These are phyloP conservation scores for Platismatia glauca DNA, from an alignment of 495 filamentous ascomycete species.

Conservation along the genomic window DNA sequence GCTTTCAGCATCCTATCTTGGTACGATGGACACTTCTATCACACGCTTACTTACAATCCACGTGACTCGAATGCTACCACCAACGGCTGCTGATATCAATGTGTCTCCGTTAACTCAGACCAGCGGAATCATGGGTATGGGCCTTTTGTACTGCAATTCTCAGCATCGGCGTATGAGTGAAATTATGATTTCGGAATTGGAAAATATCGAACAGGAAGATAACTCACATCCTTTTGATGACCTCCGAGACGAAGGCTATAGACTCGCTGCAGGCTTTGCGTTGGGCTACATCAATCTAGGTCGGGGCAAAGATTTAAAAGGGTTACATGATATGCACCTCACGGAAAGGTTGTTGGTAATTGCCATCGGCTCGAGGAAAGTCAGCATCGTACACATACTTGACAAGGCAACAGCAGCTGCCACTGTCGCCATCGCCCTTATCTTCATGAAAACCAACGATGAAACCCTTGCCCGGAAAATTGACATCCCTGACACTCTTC, in stretches of 20 bases:
- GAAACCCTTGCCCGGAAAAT: conserved; percentile 82
- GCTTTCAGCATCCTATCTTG: conserved; percentile 83
- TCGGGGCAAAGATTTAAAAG: conserved; percentile 77
- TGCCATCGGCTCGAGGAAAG: conserved; percentile 77
- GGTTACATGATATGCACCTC: conserved; percentile 88
- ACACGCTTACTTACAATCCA: conserved; percentile 96
- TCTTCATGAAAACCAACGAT: conserved; percentile 96
- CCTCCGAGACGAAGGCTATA: conserved; percentile 89
- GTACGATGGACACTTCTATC: conserved; percentile 92
- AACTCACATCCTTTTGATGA: conserved; percentile 49
- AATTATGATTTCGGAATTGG: conserved; percentile 95
- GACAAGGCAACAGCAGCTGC: conserved; percentile 88
- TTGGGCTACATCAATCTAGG: conserved; percentile 92
- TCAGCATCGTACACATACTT: conserved; percentile 80
- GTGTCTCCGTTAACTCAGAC: conserved; percentile 91
- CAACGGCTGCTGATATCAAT: conserved; percentile 87
- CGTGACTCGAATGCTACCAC: conserved; percentile 85
- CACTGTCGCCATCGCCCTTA: conserved; percentile 80
- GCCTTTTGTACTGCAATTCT: conserved; percentile 85
- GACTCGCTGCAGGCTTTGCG: conserved; percentile 86
- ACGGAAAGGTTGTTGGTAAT: conserved; percentile 78
- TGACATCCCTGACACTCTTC: conserved; percentile 77
- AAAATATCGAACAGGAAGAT: conserved; percentile 71
- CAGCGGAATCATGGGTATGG: conserved; percentile 94
- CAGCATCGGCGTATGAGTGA: conserved; percentile 98